Percentiles rank a stretch among this genome's conserved stretches.
Evolutionary conservation across 768 basidiomycete species (phyloP).

Genomic region (Chalciporus pseudorubinellus): DNA sequence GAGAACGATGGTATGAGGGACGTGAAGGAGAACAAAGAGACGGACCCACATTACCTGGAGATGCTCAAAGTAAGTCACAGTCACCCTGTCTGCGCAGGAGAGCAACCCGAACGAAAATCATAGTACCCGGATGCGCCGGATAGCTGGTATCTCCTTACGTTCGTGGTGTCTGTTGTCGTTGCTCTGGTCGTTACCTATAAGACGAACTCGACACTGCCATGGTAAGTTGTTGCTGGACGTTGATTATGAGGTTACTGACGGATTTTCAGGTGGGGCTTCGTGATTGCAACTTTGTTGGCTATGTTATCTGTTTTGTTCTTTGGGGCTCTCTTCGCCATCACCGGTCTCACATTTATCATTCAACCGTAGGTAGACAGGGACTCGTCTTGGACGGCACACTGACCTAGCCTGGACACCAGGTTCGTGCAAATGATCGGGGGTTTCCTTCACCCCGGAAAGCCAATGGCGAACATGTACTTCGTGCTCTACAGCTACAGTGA

Average conservation of each 20-base stretch:
- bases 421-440: constrained; percentile 40
- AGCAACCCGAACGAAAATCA: neutral
- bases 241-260: neutral
- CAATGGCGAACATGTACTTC: constrained; percentile 45
- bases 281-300: constrained; percentile 50
- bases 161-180: constrained; percentile 39
- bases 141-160: constrained; percentile 32
- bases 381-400: neutral
- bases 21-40: constrained; percentile 37
- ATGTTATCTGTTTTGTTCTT: constrained; percentile 53
- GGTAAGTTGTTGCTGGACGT: constrained; percentile 27
- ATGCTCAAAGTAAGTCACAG: constrained; percentile 39
- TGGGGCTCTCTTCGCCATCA: constrained; percentile 52
- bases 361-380: constrained; percentile 21
- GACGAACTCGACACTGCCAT: constrained; percentile 51
- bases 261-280: constrained; percentile 41
- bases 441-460: constrained; percentile 36
- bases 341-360: constrained; percentile 31
- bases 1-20: constrained; percentile 17
- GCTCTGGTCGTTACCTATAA: constrained; percentile 56
- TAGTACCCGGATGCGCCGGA: constrained; percentile 37
- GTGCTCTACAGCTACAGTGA: constrained; percentile 48
- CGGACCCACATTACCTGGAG: constrained; percentile 53
- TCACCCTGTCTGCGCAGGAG: constrained; percentile 8
- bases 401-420: constrained; percentile 6